Base-by-base conservation (phyloP, 139 green algal species). In the Closterium sp. region DNA sequence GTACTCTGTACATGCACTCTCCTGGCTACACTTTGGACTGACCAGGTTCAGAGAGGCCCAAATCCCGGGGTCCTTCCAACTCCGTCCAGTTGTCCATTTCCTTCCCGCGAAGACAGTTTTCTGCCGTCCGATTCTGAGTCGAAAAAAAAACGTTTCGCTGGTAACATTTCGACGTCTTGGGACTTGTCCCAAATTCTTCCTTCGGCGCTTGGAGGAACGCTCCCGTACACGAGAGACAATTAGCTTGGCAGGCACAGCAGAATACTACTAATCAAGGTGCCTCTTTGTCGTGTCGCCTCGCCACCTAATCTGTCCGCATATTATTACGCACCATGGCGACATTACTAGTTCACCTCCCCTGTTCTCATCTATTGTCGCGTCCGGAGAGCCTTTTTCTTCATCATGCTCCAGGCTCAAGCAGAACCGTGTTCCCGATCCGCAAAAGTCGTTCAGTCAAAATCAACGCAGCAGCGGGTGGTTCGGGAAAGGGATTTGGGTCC, bases 401-500 rank as follows among this genome's bases (percentile, higher is more conserved):
- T 79, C 19, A 79, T 79, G 62, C 17, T 79, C 19, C 62, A 79
- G 17, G 2, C 62, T 79, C 62, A 13, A 79, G 17, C 62, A 79
- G 19, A 79, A 24, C 2, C 62, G 17, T 13, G 19, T 79, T 79
- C 27, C 19, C 62, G 62, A 79, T 22, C 17, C 24, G 62, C 19
- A 79, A 13, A 79, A 79, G 17, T 79, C 62, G 17, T 24, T 79
- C 62, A 5, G 62, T 22, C 62, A 79, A 13, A 79, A 79, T 87
- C 2, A 31, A 22, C 24, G 85, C 85, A 87, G 85, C 85, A 30
- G 85, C 85, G 85, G 28, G 28, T 29, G 22, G 85, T 7, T 87
- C 85, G n/a, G 85, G 85, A 24, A 87, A 87, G 85, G 85, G 85
- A 31, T 87, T 87, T 87, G 85, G 85, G 28, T 30, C 85, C 9